Percentiles rank a stretch among this genome's conserved stretches.
phyloP scores from a whole-genome alignment of 2,329 filamentous ascomycete genomes.

The Stemphylium vesicarium region DNA sequence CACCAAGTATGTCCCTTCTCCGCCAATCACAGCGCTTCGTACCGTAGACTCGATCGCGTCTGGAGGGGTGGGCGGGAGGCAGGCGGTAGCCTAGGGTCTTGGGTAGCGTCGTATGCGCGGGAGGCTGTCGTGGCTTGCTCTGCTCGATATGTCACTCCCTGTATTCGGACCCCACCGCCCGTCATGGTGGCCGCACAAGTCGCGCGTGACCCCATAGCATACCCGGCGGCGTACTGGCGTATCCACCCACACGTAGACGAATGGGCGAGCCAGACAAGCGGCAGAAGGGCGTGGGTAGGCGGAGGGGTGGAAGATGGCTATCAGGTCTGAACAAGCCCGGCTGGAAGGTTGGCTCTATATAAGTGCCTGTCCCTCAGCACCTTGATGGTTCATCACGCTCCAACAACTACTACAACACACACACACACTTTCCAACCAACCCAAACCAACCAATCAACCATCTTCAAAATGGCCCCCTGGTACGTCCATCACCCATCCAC shows the following conservation, averaged over 20 bases:
- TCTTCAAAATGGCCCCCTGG: conserved; percentile 34
- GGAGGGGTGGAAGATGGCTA: background rate
- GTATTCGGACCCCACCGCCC: background rate
- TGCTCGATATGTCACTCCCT: conserved; percentile 13
- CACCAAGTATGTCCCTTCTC: background rate
- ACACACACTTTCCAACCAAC: background rate
- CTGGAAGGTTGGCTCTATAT: too few species aligned
- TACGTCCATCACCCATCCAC: conserved; percentile 14
- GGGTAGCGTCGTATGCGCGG: background rate
- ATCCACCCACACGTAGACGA: background rate
- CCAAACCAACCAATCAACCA: conserved; percentile 17
- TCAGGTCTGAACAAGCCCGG: too few species aligned
- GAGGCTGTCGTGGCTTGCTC: background rate
- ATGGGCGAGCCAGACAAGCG: too few species aligned
- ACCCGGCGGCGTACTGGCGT: background rate
- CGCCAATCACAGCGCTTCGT: background rate
- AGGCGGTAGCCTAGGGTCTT: background rate
- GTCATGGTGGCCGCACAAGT: background rate
- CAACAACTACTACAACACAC: conserved; percentile 7
- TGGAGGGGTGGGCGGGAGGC: background rate
- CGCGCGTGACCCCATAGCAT: conserved; percentile 7
- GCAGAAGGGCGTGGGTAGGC: background rate
- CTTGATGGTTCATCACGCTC: conserved; percentile 30
- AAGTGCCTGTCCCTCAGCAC: conserved; percentile 24
- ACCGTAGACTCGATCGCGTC: background rate